These are phyloP conservation scores for Intubia oerlemansii DNA, from an alignment of 2,329 filamentous ascomycete genomes.

Conservation along the genomic window DNA sequence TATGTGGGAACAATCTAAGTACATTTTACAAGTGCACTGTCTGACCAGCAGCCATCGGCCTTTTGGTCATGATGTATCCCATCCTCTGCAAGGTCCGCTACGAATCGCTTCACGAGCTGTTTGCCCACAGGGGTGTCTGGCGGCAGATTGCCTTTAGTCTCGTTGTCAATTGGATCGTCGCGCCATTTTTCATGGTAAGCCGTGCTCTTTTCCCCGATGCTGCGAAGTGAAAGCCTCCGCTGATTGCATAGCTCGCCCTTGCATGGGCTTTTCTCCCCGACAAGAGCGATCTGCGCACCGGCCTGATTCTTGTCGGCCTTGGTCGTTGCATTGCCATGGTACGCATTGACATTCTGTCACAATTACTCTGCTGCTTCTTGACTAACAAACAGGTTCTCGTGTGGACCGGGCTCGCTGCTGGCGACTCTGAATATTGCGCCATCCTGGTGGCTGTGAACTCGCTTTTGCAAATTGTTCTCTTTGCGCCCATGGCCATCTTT, in stretches of 20 bases:
- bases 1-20: not conserved
- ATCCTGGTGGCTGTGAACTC: slow-evolving; percentile 60
- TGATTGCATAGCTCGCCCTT: slow-evolving; percentile 30
- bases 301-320: slow-evolving; percentile 63
- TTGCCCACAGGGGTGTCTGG: slow-evolving; percentile 44
- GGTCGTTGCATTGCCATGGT: slow-evolving; percentile 83
- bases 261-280: slow-evolving; percentile 49
- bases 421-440: slow-evolving; percentile 66
- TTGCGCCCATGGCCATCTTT: slow-evolving; percentile 45
- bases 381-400: slow-evolving; percentile 26
- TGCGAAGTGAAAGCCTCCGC: too few species aligned
- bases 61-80: slow-evolving; percentile 88
- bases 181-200: slow-evolving; percentile 64
- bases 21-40: not conserved
- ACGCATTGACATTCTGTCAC: too few species aligned
- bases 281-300: slow-evolving; percentile 33
- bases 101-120: slow-evolving; percentile 48
- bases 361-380: too few species aligned
- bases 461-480: slow-evolving; percentile 51
- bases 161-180: slow-evolving; percentile 63
- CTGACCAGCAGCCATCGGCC: slow-evolving; percentile 49
- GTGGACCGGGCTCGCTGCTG: slow-evolving; percentile 50
- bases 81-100: slow-evolving; percentile 74
- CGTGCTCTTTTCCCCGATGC: too few species aligned
- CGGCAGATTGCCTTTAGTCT: slow-evolving; percentile 60